A percentile compares a stretch with the other conserved stretches of the same genome.
These are phyloP conservation scores for Jasminum sambac DNA, from an alignment of 257 asterid genomes.

Conservation along the genomic window DNA sequence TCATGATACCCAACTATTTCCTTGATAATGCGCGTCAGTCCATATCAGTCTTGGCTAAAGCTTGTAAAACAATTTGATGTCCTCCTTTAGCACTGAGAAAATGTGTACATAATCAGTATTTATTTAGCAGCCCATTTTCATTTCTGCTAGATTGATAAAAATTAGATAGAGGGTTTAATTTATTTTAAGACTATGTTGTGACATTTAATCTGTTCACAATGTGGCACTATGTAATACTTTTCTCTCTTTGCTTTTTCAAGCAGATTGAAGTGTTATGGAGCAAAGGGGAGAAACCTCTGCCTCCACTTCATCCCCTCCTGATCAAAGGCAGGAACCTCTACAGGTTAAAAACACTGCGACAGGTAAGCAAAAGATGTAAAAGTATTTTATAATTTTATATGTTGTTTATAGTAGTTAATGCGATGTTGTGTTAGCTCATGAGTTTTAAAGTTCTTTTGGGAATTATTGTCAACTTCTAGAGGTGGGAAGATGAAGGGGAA, in stretches of 20 bases:
- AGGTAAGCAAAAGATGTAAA: conserved; percentile 39
- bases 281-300: conserved; percentile 77
- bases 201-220: neutral
- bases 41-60: neutral
- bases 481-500: conserved; percentile 77
- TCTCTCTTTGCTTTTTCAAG: conserved; percentile 2
- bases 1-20: neutral
- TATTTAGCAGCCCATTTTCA: neutral
- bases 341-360: conserved; percentile 74
- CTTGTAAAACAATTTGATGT: neutral
- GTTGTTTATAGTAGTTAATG: neutral
- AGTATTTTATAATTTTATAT: conserved; percentile 19
- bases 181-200: neutral
- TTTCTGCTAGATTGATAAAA: neutral
- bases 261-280: conserved; percentile 97
- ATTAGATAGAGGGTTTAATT: neutral
- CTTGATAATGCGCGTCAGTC: neutral
- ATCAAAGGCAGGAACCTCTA: conserved; percentile 94
- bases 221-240: neutral
- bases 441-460: too few relatives aligned
- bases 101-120: neutral
- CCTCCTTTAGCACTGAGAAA: neutral
- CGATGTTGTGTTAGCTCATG: neutral
- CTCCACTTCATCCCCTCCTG: conserved; percentile 86
- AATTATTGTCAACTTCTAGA: conserved; percentile 31